A percentile compares a stretch with the other conserved stretches of the same genome.
Evolutionary conservation across 148 eudicot species (phyloP).

Genomic region (Selenicereus undatus): DNA sequence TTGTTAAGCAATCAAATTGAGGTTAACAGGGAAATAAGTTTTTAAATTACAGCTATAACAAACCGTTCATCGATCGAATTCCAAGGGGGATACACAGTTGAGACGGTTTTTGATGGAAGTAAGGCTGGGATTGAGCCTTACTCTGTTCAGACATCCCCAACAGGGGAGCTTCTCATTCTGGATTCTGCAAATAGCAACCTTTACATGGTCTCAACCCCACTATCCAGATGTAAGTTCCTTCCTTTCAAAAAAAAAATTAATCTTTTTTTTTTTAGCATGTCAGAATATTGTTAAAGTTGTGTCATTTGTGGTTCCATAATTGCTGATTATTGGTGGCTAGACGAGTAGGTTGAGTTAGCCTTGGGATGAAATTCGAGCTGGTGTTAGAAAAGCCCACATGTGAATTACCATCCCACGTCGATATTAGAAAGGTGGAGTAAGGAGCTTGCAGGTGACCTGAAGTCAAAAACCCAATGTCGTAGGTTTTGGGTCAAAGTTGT

Average conservation of each 20-base stretch:
- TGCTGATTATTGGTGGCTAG: too few species aligned
- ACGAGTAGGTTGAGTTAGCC: too few species aligned
- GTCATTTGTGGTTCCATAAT: too few species aligned
- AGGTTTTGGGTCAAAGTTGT: too few species aligned
- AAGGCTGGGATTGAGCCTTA: slow-evolving; percentile 86
- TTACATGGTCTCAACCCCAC: slow-evolving; percentile 67
- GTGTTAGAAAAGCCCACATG: too few species aligned
- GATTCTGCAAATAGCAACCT: slow-evolving; percentile 76
- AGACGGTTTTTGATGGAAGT: slow-evolving; percentile 80
- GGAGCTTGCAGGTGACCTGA: too few species aligned
- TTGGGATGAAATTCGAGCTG: too few species aligned
- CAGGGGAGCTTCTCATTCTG: slow-evolving; percentile 63
- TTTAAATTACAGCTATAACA: slow-evolving; percentile 40
- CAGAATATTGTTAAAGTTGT: too few species aligned
- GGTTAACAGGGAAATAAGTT: slow-evolving; percentile 11
- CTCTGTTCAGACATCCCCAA: slow-evolving; percentile 48
- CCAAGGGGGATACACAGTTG: slow-evolving; percentile 58
- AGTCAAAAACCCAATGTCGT: too few species aligned
- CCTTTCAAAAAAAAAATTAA: neutral
- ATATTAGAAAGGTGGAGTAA: too few species aligned
- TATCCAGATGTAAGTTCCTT: slow-evolving; percentile 26
- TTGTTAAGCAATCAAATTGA: neutral
- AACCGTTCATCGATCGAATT: slow-evolving; percentile 76
- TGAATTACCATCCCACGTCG: too few species aligned
- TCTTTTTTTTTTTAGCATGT: neutral